Evolutionary conservation across 23 red algal genomes (phyloP).

Genomic region (Gracilaria gracilis): DNA sequence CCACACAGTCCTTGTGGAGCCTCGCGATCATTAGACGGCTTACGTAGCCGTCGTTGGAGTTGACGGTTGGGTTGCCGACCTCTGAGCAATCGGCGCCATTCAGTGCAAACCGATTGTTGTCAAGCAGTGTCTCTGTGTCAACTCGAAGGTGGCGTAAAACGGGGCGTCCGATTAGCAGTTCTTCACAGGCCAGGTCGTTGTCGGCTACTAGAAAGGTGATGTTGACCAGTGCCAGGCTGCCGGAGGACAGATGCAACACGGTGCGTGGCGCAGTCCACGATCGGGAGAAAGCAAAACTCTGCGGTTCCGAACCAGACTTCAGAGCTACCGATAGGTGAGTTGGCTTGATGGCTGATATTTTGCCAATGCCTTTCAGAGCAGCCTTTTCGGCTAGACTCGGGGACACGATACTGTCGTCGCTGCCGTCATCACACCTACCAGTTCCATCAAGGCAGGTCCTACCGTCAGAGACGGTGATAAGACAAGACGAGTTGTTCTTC

Average conservation of each 20-base stretch:
- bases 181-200: too few relatives aligned
- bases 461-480: neutral
- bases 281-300: neutral
- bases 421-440: neutral
- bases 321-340: neutral
- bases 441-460: neutral
- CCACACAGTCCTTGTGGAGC: too few relatives aligned
- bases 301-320: neutral
- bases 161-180: too few relatives aligned
- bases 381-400: neutral
- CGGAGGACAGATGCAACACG: neutral
- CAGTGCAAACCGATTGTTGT: neutral
- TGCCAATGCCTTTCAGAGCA: too few relatives aligned
- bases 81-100: neutral
- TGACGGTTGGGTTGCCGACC: neutral
- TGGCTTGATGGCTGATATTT: neutral
- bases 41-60: neutral
- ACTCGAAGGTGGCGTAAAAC: too few relatives aligned
- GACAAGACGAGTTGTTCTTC: neutral
- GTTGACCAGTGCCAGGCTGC: neutral
- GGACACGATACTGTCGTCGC: neutral
- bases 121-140: too few relatives aligned
- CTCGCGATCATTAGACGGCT: conserved; percentile 7
- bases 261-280: neutral
- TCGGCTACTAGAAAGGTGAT: neutral